Conservation (phyloP, 1,284 basidiomycete genomes). For the Austroboletus olivaceoglutinosus region DNA sequence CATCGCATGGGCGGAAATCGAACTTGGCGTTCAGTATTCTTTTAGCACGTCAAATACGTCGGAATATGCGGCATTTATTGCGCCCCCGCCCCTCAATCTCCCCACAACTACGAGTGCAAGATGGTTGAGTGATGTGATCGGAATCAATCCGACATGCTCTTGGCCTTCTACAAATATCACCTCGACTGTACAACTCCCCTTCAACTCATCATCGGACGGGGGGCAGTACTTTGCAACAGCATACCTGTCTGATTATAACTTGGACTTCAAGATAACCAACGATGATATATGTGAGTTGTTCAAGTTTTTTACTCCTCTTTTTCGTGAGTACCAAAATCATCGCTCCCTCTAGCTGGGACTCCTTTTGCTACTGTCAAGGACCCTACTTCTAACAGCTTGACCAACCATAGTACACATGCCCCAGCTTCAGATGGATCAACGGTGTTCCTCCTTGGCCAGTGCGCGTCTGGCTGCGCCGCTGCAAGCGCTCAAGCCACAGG, state of each 20-base stretch:
- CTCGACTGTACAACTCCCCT: conserved; percentile 9
- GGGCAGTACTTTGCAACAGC: conserved; percentile 6
- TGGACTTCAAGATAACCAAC: conserved; percentile 16
- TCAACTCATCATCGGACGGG: conserved; percentile 3
- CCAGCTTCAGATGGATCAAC: conserved; percentile 21
- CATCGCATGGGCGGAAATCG: conserved; percentile 25
- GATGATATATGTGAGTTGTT: conserved; percentile 10
- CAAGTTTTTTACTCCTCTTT: neutral
- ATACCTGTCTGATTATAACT: conserved; percentile 16
- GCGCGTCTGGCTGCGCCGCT: conserved; percentile 18
- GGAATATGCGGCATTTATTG: conserved; percentile 19
- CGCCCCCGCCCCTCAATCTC: conserved; percentile 18
- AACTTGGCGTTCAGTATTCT: conserved; percentile 24
- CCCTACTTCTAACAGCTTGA: conserved; percentile 7
- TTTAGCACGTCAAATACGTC: conserved; percentile 13
- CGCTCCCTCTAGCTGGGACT: neutral
- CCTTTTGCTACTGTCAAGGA: conserved; percentile 10
- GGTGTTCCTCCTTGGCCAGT: conserved; percentile 22
- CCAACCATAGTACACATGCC: conserved; percentile 24
- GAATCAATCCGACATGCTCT: conserved; percentile 25
- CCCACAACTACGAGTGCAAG: conserved; percentile 21
- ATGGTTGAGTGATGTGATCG: conserved; percentile 30
- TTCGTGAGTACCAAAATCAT: neutral
- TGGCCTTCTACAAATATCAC: conserved; percentile 32
- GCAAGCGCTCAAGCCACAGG: neutral